These are phyloP conservation scores for Solanum pennellii DNA, from an alignment of 257 asterid genomes.

Conservation along the genomic window DNA sequence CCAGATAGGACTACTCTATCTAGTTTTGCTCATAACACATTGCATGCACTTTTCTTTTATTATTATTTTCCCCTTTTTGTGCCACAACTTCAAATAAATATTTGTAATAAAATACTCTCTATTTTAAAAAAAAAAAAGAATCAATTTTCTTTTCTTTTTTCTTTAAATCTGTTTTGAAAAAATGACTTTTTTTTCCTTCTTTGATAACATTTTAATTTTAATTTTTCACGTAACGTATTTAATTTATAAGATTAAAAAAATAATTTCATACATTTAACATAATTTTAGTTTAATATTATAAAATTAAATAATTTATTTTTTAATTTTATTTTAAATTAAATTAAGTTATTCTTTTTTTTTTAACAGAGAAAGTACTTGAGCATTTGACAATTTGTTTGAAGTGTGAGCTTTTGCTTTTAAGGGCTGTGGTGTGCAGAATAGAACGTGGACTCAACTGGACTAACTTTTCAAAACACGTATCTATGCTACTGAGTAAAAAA, in stretches of 20 bases:
- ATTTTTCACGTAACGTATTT: rapidly evolving
- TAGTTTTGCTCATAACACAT: background rate
- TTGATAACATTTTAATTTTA: too few relatives aligned
- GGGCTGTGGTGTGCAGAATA: background rate
- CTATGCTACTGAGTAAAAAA: background rate
- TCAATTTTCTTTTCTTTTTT: rapidly evolving
- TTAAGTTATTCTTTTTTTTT: too few relatives aligned
- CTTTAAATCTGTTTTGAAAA: too few relatives aligned
- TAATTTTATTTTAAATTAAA: too few relatives aligned
- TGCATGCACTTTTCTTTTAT: background rate
- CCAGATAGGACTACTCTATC: background rate
- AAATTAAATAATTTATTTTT: too few relatives aligned
- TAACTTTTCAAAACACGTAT: background rate
- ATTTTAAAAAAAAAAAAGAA: too few relatives aligned
- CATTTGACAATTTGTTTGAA: background rate
- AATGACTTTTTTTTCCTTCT: too few relatives aligned
- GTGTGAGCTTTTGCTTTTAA: background rate
- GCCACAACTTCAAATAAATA: background rate
- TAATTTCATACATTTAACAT: too few relatives aligned
- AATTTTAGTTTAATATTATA: too few relatives aligned
- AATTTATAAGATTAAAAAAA: too few relatives aligned
- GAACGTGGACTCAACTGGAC: background rate
- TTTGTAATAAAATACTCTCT: background rate
- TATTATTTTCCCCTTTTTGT: background rate
- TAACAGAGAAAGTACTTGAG: background rate